Percentiles rank a stretch among this genome's conserved stretches.
phyloP scores from a whole-genome alignment of 2,329 filamentous ascomycete species.

The Alternaria viburni region DNA sequence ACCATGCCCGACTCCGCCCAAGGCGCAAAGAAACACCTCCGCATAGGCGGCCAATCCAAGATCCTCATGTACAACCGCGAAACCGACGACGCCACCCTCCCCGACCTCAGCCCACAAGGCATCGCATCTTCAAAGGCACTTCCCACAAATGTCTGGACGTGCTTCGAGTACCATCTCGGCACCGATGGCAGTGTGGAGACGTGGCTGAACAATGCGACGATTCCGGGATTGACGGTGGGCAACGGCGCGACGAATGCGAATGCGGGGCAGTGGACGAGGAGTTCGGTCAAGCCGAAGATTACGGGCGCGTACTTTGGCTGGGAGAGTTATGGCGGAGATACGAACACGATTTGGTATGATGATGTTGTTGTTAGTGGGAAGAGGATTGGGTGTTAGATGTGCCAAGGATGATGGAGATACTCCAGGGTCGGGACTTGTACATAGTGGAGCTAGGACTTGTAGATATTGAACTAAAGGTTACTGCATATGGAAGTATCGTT shows the following conservation, averaged over 20 bases:
- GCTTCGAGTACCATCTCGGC: slow-evolving; percentile 67
- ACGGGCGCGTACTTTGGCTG: slow-evolving; percentile 67
- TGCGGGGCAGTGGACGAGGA: slow-evolving; percentile 60
- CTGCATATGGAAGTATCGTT: background rate
- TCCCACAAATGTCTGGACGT: slow-evolving; percentile 61
- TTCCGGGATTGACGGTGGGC: slow-evolving; percentile 60
- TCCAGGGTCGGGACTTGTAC: background rate
- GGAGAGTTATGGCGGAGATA: slow-evolving; percentile 67
- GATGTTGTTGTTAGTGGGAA: slow-evolving; percentile 60
- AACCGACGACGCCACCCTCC: slow-evolving; percentile 66
- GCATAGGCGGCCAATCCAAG: slow-evolving; percentile 65
- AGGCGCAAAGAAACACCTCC: slow-evolving; percentile 64
- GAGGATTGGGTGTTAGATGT: slow-evolving; percentile 56
- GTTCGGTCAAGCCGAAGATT: slow-evolving; percentile 58
- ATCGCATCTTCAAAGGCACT: slow-evolving; percentile 62
- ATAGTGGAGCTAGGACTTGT: background rate
- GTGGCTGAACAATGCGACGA: slow-evolving; percentile 62
- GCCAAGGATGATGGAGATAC: background rate
- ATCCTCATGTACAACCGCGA: slow-evolving; percentile 72
- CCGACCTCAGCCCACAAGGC: slow-evolving; percentile 65
- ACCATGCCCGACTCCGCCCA: slow-evolving; percentile 67
- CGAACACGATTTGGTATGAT: slow-evolving; percentile 69
- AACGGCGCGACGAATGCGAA: slow-evolving; percentile 59
- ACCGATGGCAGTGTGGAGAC: slow-evolving; percentile 66
- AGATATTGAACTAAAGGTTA: background rate